Percentiles rank a stretch among this genome's conserved stretches.
phyloP scores from a whole-genome alignment of 345 rosid genomes.

The Salix koriyanagi region DNA sequence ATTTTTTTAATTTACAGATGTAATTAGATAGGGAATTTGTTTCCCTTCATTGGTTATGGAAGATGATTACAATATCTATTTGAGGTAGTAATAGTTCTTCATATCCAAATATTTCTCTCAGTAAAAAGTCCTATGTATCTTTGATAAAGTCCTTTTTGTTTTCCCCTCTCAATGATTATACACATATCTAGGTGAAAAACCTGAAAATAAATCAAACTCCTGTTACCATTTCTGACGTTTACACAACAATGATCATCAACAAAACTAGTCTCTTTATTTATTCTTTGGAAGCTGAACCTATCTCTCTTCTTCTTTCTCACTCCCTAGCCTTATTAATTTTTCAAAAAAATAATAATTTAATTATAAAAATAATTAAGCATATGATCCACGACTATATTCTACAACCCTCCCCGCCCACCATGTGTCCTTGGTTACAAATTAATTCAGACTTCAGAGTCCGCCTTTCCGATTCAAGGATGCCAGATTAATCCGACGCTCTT shows the following conservation, averaged over 20 bases:
- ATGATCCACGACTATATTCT: slow-evolving; percentile 24
- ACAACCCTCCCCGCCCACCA: not conserved
- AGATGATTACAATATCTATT: too few species aligned
- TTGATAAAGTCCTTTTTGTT: not conserved
- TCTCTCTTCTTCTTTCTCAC: not conserved
- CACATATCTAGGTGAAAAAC: not conserved
- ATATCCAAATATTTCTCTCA: not conserved
- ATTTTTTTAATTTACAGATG: too few species aligned
- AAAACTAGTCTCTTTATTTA: slow-evolving; percentile 11
- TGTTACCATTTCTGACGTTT: slow-evolving; percentile 3
- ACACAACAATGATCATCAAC: slow-evolving; percentile 10
- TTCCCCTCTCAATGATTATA: not conserved
- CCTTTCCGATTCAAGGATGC: slow-evolving; percentile 14
- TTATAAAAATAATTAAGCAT: slow-evolving; percentile 19
- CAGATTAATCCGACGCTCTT: slow-evolving; percentile 9
- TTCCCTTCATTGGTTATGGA: not conserved
- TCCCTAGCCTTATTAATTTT: slow-evolving; percentile 16
- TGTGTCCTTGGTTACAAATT: slow-evolving; percentile 8
- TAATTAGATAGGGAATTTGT: too few species aligned
- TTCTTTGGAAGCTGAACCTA: slow-evolving; percentile 11
- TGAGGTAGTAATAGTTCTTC: not conserved
- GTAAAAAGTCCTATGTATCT: not conserved
- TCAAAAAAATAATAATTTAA: slow-evolving; percentile 23
- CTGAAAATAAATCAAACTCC: too few species aligned
- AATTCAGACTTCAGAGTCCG: not conserved